Base-by-base conservation (phyloP, 2,329 filamentous ascomycete genomes). In the Colletotrichum sp. region DNA sequence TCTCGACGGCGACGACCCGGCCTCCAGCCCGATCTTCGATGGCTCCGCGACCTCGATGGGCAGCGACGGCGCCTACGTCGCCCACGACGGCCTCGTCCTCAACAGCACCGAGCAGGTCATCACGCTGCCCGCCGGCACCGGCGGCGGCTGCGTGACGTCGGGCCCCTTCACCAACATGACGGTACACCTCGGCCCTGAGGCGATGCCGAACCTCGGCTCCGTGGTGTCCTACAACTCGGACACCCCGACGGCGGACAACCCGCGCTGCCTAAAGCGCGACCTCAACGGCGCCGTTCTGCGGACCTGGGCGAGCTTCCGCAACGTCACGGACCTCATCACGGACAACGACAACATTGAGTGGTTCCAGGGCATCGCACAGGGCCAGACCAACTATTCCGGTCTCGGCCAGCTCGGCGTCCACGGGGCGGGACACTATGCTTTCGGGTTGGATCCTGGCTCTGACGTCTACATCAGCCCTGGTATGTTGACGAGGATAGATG, bases 391-490 rank as follows among this genome's bases (percentile, higher is more conserved):
- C 60, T 79, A 66, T 15, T 49, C 77, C 72, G 80, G 79, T 5
- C 72, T 76, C n/a, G 81, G 80, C 57, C 79, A 79, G 65, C 80
- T 84, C 28, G 86, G 85, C 16, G 82, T 87, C 12, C 86, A 87
- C 77, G 81, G 80, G 8, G 85, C 80, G 32, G 86, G 86, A 1
- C 87, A 88, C 80, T 87, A 83, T 77, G 82, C 82, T 30, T 82
- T 86, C 16, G 86, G 84, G 16, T 87, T 88, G 36, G 87, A 89
- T 78, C 87, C 87, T 15, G 87, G 86, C 24, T 82, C 84, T 65
- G 87, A 89, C 76, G 82, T 87, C 78, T 87, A 85, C 77, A 83
- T 85, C 64, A 87, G 85, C 13, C 84, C 87, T 5, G 82, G 85
- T 63, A 64, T 6, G 30, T 64, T 24, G 34, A 12, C 12, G 15